These are phyloP conservation scores for Dryadomyces quercus-mongolicae DNA, from an alignment of 2,329 filamentous ascomycete genomes.

Conservation along the genomic window DNA sequence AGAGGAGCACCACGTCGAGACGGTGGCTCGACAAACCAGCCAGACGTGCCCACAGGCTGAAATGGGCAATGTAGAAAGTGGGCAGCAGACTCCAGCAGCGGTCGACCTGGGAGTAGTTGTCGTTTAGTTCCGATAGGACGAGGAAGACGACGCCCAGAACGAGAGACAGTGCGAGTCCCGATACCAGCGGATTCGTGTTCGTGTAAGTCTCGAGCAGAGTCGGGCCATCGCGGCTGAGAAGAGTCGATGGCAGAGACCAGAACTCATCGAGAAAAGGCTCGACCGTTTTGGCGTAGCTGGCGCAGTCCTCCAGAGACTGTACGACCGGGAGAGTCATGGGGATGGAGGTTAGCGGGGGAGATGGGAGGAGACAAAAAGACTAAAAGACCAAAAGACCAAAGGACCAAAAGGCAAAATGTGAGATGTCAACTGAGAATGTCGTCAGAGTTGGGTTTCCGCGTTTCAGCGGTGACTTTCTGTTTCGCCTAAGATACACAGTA, in stretches of 20 bases:
- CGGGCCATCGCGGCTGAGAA: constrained; percentile 30
- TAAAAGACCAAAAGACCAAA: no score
- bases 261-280: constrained; percentile 62
- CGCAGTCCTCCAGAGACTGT: constrained; percentile 58
- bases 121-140: constrained; percentile 69
- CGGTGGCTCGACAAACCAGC: constrained; percentile 57
- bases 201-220: constrained; percentile 59
- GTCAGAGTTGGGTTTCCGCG: no score
- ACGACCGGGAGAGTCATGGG: constrained; percentile 62
- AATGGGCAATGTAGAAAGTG: constrained; percentile 76
- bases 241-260: constrained; percentile 53
- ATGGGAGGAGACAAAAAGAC: neutral
- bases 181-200: constrained; percentile 75
- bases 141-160: constrained; percentile 62
- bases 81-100: constrained; percentile 85
- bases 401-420: no score
- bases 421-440: no score
- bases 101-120: constrained; percentile 96
- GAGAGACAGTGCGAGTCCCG: constrained; percentile 59
- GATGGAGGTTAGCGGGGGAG: neutral
- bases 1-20: constrained; percentile 59
- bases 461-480: no score
- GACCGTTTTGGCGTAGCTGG: constrained; percentile 63
- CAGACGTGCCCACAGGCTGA: constrained; percentile 68
- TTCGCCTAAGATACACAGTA: no score